Evolutionary conservation across 306 rosid species (phyloP), one percentile per base, ranked within the genome.

Genomic region (Medicago lupulina): DNA sequence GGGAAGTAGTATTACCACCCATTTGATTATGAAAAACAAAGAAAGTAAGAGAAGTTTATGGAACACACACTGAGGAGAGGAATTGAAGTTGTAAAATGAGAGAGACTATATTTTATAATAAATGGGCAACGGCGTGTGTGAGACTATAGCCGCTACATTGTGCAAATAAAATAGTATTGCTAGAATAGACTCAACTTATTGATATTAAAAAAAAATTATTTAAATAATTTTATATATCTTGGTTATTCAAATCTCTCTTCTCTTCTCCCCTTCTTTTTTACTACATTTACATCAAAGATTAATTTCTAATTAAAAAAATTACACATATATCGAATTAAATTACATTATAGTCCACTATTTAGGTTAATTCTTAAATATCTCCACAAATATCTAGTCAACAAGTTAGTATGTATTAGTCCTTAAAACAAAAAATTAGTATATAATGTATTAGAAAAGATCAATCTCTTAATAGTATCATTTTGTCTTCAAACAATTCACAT

Each of bases 1-100:
- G 98, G 0, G 97, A 89, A 82, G 73, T 86, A 44, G 90, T 9
- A 23, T 4, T 67, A 40, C 96, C 97, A 36, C 72, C 86, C 88
- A 85, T 86, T 71, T 71, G 31, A 14, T 58, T 75, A 19, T 55
- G 55, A 9, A 61, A 41, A 41, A 65, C 47, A 61, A 44, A 36
- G 65, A 21, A 38, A 41, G 47, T 1, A 78, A n/a, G 43, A 57
- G 28, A 53, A 53, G 49, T 65, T n/a, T 67, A 14, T 9, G 76
- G 59, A 75, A 67, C 10, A 75, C 44, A 46, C 51, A 46, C 6
- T 39, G 63, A 46, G 51, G 14, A 31, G 21, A 15, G 43, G 16
- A 57, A 41, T 36, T 13, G 73, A 9, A 57, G 5, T 70, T 74
- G 66, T 79, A 57, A 66, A 65, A 28, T 18, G 72, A 36, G 6